These are phyloP conservation scores for Licmophora abbreviata DNA, from an alignment of 108 stramenopile genomes.

Conservation along the genomic window DNA sequence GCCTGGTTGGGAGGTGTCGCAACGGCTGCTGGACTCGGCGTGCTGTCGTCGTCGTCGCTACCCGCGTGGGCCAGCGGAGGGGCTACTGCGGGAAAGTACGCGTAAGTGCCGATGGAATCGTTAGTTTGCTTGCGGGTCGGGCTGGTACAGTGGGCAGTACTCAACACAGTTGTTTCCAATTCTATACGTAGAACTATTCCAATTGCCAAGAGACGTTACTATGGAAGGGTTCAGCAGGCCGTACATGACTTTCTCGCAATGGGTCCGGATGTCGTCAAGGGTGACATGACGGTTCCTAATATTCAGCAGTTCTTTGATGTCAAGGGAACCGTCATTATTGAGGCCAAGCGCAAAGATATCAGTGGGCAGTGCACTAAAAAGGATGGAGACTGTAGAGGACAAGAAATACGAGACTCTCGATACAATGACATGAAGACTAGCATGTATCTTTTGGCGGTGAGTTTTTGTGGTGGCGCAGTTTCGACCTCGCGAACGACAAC, in stretches of 20 bases:
- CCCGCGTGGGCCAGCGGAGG: conserved; percentile 51
- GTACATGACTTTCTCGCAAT: conserved; percentile 57
- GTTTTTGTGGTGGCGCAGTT: too few species aligned
- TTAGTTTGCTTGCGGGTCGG: background rate
- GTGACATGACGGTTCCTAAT: conserved; percentile 40
- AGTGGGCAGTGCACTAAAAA: conserved; percentile 84
- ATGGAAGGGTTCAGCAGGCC: conserved; percentile 72
- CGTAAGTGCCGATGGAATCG: too few species aligned
- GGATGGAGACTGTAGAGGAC: conserved; percentile 65
- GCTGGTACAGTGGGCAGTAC: too few species aligned
- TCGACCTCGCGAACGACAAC: too few species aligned
- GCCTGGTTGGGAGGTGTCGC: background rate
- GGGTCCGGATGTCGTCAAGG: conserved; percentile 74
- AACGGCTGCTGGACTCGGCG: background rate
- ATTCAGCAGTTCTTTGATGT: conserved; percentile 57
- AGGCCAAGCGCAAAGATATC: conserved; percentile 58
- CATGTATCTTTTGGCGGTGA: conserved; percentile 84
- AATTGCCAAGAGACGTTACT: conserved; percentile 78
- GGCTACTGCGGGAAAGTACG: conserved; percentile 85
- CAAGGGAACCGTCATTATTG: conserved; percentile 52
- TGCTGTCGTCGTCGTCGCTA: conserved; percentile 2
- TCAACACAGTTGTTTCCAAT: background rate
- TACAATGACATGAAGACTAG: conserved; percentile 80
- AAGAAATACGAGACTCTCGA: conserved; percentile 66
- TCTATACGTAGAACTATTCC: conserved; percentile 47